Evolutionary conservation across 768 basidiomycete species (phyloP).

Genomic region (Calocera viscosa): DNA sequence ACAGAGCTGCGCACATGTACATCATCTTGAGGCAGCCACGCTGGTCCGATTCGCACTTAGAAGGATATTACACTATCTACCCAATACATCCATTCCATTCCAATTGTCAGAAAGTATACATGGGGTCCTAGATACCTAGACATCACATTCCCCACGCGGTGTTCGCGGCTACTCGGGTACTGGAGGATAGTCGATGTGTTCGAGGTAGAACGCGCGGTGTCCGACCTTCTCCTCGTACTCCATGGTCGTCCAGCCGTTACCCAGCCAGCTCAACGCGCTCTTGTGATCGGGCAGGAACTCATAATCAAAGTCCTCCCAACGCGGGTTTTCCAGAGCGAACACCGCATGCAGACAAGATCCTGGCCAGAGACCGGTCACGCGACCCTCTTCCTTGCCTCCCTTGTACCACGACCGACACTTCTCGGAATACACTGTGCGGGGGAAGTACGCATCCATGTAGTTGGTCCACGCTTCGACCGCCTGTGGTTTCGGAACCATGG

Average conservation of each 20-base stretch:
- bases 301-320: slow-evolving; percentile 55
- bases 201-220: slow-evolving; percentile 2
- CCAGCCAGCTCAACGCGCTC: slow-evolving; percentile 48
- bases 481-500: slow-evolving; percentile 45
- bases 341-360: slow-evolving; percentile 43
- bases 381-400: slow-evolving; percentile 44
- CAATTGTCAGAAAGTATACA: not conserved
- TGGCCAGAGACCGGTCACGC: slow-evolving; percentile 48
- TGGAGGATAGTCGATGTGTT: not conserved
- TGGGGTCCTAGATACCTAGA: not conserved
- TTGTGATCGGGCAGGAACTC: slow-evolving; percentile 33
- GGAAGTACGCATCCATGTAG: slow-evolving; percentile 36
- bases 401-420: slow-evolving; percentile 58
- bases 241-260: slow-evolving; percentile 45
- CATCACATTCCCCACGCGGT: not conserved
- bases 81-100: slow-evolving; percentile 1
- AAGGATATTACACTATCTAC: not conserved
- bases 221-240: slow-evolving; percentile 32
- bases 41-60: not conserved
- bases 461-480: slow-evolving; percentile 52
- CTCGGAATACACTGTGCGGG: slow-evolving; percentile 44
- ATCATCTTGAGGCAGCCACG: too few species aligned
- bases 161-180: not conserved
- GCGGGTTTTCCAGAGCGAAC: slow-evolving; percentile 39
- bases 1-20: too few species aligned